Evolutionary conservation across 805 yeast species (phyloP).

Genomic region (Candida andamanensis): DNA sequence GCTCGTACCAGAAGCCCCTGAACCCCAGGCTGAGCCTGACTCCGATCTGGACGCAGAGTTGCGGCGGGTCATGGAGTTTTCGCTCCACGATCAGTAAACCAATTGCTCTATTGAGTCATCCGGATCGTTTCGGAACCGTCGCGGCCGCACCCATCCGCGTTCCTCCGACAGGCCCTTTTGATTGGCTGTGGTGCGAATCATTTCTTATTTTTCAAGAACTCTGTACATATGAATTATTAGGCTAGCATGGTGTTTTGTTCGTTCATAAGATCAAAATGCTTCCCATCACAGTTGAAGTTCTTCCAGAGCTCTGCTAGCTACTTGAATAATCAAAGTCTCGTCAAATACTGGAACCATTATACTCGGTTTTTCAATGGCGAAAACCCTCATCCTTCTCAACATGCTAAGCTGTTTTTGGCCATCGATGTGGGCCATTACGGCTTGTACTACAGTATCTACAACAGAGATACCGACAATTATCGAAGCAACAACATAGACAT

Average conservation of each 20-base stretch:
- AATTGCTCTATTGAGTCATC: no score
- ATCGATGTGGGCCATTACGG: constrained; percentile 41
- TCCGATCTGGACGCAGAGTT: constrained; percentile 10
- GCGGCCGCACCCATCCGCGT: no score
- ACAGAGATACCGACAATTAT: constrained; percentile 23
- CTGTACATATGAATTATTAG: no score
- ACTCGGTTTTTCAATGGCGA: constrained; percentile 7
- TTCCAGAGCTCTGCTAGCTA: constrained; percentile 10
- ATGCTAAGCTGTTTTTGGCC: constrained; percentile 16
- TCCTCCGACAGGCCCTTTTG: no score
- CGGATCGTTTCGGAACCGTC: no score
- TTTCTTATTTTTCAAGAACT: no score
- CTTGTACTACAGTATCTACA: constrained; percentile 35
- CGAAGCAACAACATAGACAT: constrained; percentile 2
- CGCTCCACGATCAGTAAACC: constrained; percentile 6
- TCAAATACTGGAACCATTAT: constrained; percentile 7
- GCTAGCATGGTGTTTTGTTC: constrained; percentile 6
- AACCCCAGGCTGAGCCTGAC: background rate
- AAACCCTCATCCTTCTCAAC: constrained; percentile 19
- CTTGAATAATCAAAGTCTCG: constrained; percentile 9
- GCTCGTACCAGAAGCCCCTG: background rate
- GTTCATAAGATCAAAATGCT: constrained; percentile 2
- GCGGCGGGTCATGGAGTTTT: constrained; percentile 10
- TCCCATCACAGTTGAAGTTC: constrained; percentile 8
- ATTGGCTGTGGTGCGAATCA: no score